phyloP scores from a whole-genome alignment of 306 rosid species.

The Arachis stenosperma region DNA sequence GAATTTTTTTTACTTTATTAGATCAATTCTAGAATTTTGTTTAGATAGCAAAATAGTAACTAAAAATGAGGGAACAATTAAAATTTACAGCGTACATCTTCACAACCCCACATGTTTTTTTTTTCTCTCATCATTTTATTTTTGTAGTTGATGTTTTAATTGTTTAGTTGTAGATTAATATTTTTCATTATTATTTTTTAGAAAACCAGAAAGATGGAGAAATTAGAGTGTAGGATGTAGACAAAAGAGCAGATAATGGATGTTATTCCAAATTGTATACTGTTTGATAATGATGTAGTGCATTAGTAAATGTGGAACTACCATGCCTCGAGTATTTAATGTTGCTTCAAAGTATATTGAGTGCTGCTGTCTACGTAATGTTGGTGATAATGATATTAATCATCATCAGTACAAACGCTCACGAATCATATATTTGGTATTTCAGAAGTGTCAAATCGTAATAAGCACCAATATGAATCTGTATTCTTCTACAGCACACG shows the following conservation, averaged over 20 bases:
- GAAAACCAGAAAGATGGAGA: background rate
- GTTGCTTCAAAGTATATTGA: constrained; percentile 34
- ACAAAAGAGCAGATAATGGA: constrained; percentile 15
- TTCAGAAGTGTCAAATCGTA: constrained; percentile 39
- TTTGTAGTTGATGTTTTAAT: too few relatives aligned
- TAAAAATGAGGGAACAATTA: too few relatives aligned
- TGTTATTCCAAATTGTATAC: constrained; percentile 11
- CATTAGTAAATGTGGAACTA: constrained; percentile 33
- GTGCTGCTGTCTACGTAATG: constrained; percentile 18
- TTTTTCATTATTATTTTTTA: too few relatives aligned
- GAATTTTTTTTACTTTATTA: too few relatives aligned
- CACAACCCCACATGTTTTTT: too few relatives aligned
- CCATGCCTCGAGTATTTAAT: constrained; percentile 39
- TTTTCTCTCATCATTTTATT: too few relatives aligned
- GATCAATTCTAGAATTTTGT: too few relatives aligned
- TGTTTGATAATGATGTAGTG: constrained; percentile 29
- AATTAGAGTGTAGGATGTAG: constrained; percentile 12
- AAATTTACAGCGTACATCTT: too few relatives aligned
- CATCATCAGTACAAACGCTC: background rate
- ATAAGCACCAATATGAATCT: background rate
- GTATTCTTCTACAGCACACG: background rate
- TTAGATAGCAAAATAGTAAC: too few relatives aligned
- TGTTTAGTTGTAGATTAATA: too few relatives aligned
- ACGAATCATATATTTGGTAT: constrained; percentile 18
- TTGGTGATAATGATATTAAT: constrained; percentile 39